These are phyloP conservation scores for Miamiensis avidus DNA, from an alignment of 169 alveolate species.

Conservation along the genomic window DNA sequence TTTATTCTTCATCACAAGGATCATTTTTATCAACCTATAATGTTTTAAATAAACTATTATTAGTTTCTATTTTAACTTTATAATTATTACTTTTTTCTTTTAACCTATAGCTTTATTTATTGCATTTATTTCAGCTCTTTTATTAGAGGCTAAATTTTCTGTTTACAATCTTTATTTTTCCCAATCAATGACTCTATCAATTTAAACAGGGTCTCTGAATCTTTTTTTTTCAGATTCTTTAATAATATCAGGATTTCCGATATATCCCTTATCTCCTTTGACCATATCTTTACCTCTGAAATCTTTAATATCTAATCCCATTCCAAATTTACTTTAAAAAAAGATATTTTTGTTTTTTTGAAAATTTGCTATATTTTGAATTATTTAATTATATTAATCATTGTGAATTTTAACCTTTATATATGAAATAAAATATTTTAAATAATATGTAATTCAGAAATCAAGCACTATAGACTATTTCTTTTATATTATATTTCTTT, in stretches of 20 bases:
- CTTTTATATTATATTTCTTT: too few relatives aligned
- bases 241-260: conserved; percentile 78
- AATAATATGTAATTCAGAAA: too few relatives aligned
- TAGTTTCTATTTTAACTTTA: too few relatives aligned
- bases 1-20: conserved; percentile 76
- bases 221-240: conserved; percentile 70
- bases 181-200: conserved; percentile 72
- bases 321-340: background rate
- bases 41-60: too few relatives aligned
- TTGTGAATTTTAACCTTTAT: background rate
- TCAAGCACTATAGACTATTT: too few relatives aligned
- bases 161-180: conserved; percentile 83
- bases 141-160: conserved; percentile 8
- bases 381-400: background rate
- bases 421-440: background rate
- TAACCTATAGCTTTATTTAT: conserved; percentile 72
- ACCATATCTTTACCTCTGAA: conserved; percentile 31
- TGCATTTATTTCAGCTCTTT: conserved; percentile 56
- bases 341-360: background rate
- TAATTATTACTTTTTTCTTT: conserved; percentile 59
- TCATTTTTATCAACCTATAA: conserved; percentile 75
- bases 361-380: too few relatives aligned
- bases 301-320: conserved; percentile 67
- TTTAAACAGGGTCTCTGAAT: conserved; percentile 67
- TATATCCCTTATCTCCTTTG: conserved; percentile 67